Conservation (phyloP, 1,284 basidiomycete species). For the Irpex lacteus region DNA sequence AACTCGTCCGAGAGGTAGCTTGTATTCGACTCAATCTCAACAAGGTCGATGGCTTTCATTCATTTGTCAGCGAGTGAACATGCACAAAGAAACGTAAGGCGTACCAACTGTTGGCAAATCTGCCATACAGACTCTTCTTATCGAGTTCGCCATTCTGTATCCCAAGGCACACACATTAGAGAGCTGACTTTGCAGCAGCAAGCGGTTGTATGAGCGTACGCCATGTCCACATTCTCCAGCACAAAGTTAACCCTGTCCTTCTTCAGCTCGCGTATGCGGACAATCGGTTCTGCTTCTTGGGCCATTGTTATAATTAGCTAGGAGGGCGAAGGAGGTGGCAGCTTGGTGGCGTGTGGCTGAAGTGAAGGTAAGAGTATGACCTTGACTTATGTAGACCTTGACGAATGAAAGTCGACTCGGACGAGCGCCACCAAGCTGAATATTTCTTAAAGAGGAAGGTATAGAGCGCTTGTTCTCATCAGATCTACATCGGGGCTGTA, state of each 20-base stretch:
- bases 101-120: constrained; percentile 91
- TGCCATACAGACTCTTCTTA: constrained; percentile 91
- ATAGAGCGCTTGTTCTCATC: too few species aligned
- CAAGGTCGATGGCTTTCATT: constrained; percentile 88
- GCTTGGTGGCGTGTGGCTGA: too few species aligned
- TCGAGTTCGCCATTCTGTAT: constrained; percentile 80
- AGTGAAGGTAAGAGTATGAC: too few species aligned
- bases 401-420: too few species aligned
- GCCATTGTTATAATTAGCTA: constrained; percentile 6
- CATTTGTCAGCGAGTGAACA: not conserved
- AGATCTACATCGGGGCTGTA: too few species aligned
- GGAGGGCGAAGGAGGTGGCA: too few species aligned
- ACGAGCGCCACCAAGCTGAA: too few species aligned
- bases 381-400: too few species aligned
- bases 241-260: constrained; percentile 85
- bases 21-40: constrained; percentile 91
- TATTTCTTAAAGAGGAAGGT: too few species aligned
- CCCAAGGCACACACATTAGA: not conserved
- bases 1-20: constrained; percentile 97
- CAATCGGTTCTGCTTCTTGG: constrained; percentile 48
- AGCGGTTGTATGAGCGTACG: constrained; percentile 46
- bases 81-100: constrained; percentile 27
- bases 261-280: constrained; percentile 77
- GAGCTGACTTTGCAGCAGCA: not conserved
- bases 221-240: constrained; percentile 90